Base-by-base conservation (phyloP, 2,329 filamentous ascomycete genomes). In the Microcyclospora tardicrescens region DNA sequence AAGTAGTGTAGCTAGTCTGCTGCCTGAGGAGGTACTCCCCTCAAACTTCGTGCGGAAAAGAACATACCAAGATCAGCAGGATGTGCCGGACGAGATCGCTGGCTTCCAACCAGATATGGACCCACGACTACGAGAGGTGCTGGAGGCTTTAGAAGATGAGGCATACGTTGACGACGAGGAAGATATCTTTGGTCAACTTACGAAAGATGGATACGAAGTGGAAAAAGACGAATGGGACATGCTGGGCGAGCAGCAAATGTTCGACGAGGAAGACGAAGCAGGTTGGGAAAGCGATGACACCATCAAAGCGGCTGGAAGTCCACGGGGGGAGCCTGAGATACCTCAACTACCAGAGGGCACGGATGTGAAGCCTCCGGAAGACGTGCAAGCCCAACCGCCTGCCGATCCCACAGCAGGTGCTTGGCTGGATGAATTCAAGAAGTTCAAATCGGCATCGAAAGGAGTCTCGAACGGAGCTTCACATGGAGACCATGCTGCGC, bases 21-120 rank as follows among this genome's bases (percentile, higher is more conserved):
- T 91, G 29, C 83, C 84, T 35, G 75, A 81, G 28, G 80, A 84
- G 15, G 73, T 89, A 11, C 66, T 89, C 19, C 82, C 84, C 0
- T 85, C 81, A 8, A 85, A 86, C 54, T 89, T 84, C 56, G 69
- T 87, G 34, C 75, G 76, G 39, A 77, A 79, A 53, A 66, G 75
- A 27, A 86, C 81, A 34, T 96, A 96, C 58, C 84, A 96, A 60
- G 81, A 86, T 39, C 86, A 95, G 63, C 91, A 98, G 61, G 76
- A 94, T 52, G 67, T 96, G 1, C 91, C 91, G 1, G 91, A 98
- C 63, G 79, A 77, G 6, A 83, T 98, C 53, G 81, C 83, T 2
- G 91, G 91, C 0, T 94, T 98, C 60, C 82, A 98, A 61, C 91
- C 93, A 6, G 87, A 96, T 56, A 96, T 98, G 91, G 93, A 98